Evolutionary conservation across 2,329 filamentous ascomycete genomes (phyloP), one percentile per base, ranked within the genome.

Genomic region (Ophiocordyceps australis): DNA sequence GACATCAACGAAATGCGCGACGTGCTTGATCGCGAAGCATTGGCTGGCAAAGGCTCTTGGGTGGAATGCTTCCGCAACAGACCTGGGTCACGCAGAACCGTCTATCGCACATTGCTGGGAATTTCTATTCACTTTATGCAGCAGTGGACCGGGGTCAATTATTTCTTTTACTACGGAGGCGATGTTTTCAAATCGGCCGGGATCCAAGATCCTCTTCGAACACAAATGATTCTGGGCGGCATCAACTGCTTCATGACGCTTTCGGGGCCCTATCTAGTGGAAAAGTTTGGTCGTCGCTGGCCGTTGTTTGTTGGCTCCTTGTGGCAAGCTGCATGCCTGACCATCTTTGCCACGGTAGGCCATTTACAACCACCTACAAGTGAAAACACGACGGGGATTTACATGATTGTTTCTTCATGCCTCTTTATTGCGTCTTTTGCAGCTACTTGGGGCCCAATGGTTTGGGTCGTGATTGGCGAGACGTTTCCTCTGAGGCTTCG

Each of bases 371-470:
- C 57, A 23, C 61, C 57, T 0, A 46, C 47, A 5, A 41, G 43
- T 19, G 62, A 53, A 35, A 43, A 47, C 8, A 45, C 51, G 1
- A 58, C 67, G 9, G 74, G 74, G 9, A 65, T 69, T 5, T 61
- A 73, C 32, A 73, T 81, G 63, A 78, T 82, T 35, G 67, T 76
- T 8, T 67, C 74, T 28, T 70, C 74, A 3, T 78, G 70, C 47
- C 65, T 81, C 55, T 82, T 80, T 49, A 81, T 82, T 29, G 64
- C 69, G 25, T 73, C 66, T 2, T 83, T 79, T 36, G 75, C 75
- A 3, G 34, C 56, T 23, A 77, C 72, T 3, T 80, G 72, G 72
- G 74, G 74, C 9, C 74, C 74, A 0, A 66, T 78, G 26, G 57
- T 70, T 5, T 80, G 74, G 74, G 65, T 69, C 17, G 62, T 75